Evolutionary conservation across 768 basidiomycete species (phyloP), one percentile per base, ranked within the genome.

Genomic region (Amanita rimosa): DNA sequence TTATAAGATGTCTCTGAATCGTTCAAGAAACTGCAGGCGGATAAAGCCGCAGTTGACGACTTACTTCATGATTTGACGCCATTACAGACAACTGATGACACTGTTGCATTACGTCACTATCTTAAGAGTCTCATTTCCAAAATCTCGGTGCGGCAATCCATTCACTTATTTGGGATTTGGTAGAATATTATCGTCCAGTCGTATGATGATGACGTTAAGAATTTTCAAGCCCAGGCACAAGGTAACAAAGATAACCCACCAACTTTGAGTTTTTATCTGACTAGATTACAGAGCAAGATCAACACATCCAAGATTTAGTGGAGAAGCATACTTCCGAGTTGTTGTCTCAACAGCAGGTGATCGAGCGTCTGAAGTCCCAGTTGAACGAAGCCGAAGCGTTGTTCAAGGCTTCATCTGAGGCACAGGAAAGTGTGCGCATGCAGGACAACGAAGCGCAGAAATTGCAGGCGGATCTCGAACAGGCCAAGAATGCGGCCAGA

Each of bases 241-340:
- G 71, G 94, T 94, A 60, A 1, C 27, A 39, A 33, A 34, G 29
- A n/a, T 34, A 33, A 3, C 33, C 29, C 3, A 27, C 9, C 16
- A 41, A 13, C 29, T 29, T 9, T 24, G 35, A 17, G 17, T 3
- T 36, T 49, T 48, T 48, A 43, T 50, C 35, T 4, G 43, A 11
- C 6, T 10, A 14, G 3, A 14, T 35, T 45, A 35, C 55, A 95
- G 92, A 81, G 11, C 90, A 95, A 67, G 89, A 89, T 48, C 81
- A 79, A 45, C 84, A 84, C 6, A 72, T 91, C 9, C 84, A 87
- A 54, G 92, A 96, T 60, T 67, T 97, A 0, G 81, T 81, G 31
- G 87, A 92, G 53, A 88, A 79, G 6, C 93, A 95, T 59, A 75
- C 72, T 11, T 70, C 88, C 7, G 92, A 95, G 64, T 78, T 78